Percentiles rank a stretch among this genome's conserved stretches.
Conservation (phyloP, 148 eudicot genomes). For the Heliosperma pusillum region DNA sequence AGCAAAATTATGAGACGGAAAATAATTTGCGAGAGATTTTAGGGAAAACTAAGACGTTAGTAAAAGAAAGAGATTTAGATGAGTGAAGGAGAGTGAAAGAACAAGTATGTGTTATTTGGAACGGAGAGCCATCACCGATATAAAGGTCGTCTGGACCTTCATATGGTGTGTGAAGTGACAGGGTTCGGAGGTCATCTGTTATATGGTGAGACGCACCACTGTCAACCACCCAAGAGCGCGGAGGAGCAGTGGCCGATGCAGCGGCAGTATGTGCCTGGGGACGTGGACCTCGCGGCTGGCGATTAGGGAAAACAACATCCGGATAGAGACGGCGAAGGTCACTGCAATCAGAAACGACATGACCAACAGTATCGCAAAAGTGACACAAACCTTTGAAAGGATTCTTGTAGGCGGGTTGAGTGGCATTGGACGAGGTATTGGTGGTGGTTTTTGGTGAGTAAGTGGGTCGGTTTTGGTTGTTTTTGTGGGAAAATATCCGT, state of each 20-base stretch:
- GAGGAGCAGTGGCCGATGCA: neutral
- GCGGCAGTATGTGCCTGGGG: neutral
- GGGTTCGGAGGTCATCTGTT: neutral
- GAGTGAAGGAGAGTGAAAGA: neutral
- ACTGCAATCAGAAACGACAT: neutral
- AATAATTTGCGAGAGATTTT: no score
- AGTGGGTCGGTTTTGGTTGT: no score
- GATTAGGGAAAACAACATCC: no score
- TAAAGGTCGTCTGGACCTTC: no score
- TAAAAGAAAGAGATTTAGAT: neutral
- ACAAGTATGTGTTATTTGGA: neutral
- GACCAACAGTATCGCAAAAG: no score
- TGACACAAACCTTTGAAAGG: neutral
- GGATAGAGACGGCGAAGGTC: neutral
- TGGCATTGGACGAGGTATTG: neutral
- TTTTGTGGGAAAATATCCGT: no score
- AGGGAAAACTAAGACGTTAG: no score
- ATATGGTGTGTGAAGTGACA: no score
- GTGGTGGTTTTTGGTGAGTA: neutral
- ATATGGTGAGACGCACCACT: no score
- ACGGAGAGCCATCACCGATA: no score
- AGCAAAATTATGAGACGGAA: no score
- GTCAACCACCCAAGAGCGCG: no score
- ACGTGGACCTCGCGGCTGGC: neutral
- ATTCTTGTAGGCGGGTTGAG: neutral